Percentiles rank a stretch among this genome's conserved stretches.
Conservation (phyloP, 768 basidiomycete species). For the Tylopilus felleus region DNA sequence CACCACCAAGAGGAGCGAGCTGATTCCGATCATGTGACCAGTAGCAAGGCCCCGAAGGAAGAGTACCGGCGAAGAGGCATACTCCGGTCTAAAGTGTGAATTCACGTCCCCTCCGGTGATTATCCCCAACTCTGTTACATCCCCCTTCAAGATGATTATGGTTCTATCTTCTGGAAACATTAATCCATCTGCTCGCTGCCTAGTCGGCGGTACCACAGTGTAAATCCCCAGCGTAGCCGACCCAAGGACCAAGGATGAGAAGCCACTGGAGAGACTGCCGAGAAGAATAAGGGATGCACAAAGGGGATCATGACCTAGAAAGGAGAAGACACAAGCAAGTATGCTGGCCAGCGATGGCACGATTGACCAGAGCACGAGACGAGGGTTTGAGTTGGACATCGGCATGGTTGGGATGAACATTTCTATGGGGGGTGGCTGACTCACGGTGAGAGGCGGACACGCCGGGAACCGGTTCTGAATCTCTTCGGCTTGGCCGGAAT, state of each 20-base stretch:
- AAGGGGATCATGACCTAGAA: conserved; percentile 20
- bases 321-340: conserved; percentile 17
- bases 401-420: too few relatives aligned
- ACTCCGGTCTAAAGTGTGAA: too few relatives aligned
- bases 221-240: conserved; percentile 24
- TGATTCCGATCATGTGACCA: conserved; percentile 19
- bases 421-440: too few relatives aligned
- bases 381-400: too few relatives aligned
- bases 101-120: conserved; percentile 31
- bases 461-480: too few relatives aligned
- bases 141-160: too few relatives aligned
- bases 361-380: conserved; percentile 14
- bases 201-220: conserved; percentile 22
- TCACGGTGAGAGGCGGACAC: too few relatives aligned
- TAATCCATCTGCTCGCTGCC: too few relatives aligned
- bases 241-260: conserved; percentile 28
- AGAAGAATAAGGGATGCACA: conserved; percentile 31
- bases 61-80: too few relatives aligned
- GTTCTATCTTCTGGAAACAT: too few relatives aligned
- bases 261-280: conserved; percentile 31
- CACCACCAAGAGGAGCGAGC: conserved; percentile 26
- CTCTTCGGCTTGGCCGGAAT: too few relatives aligned
- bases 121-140: conserved; percentile 25
- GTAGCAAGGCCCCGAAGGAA: too few relatives aligned
- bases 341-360: conserved; percentile 25